phyloP scores from a whole-genome alignment of 768 basidiomycete genomes.

The Suillus paluster region DNA sequence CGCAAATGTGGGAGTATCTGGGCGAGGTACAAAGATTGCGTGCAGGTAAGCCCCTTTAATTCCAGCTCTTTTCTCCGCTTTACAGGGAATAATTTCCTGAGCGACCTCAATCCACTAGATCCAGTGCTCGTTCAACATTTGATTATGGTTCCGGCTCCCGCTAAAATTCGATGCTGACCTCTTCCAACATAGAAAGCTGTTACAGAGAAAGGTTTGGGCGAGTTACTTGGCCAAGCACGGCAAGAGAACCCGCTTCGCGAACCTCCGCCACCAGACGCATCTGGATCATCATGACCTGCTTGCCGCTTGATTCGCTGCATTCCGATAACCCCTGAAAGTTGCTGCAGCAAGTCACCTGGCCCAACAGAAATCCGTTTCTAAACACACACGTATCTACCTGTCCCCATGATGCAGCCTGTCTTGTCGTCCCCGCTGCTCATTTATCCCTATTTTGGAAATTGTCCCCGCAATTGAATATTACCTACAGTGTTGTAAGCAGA shows the following conservation, averaged over 20 bases:
- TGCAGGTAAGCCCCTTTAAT: constrained; percentile 62
- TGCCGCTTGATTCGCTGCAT: too few species aligned
- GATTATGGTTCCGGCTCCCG: not conserved
- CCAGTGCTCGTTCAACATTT: not conserved
- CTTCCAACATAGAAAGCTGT: constrained; percentile 65
- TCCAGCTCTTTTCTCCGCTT: not conserved
- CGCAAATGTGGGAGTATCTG: constrained; percentile 83
- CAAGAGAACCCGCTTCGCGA: constrained; percentile 78
- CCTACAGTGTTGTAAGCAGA: too few species aligned
- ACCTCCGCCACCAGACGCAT: constrained; percentile 46
- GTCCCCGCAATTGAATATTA: too few species aligned
- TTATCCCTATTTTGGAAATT: too few species aligned
- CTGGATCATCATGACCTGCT: not conserved
- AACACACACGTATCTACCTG: too few species aligned
- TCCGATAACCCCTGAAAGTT: too few species aligned
- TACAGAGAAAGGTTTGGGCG: constrained; percentile 75
- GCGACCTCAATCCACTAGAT: not conserved
- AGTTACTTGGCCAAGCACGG: constrained; percentile 77
- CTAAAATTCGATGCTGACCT: not conserved
- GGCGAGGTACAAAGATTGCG: constrained; percentile 78
- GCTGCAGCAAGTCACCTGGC: too few species aligned
- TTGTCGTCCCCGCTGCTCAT: too few species aligned
- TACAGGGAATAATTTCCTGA: not conserved
- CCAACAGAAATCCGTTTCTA: too few species aligned
- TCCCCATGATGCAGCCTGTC: too few species aligned